Conservation (phyloP, 2,329 filamentous ascomycete genomes). For the Colletotrichum sp. region DNA sequence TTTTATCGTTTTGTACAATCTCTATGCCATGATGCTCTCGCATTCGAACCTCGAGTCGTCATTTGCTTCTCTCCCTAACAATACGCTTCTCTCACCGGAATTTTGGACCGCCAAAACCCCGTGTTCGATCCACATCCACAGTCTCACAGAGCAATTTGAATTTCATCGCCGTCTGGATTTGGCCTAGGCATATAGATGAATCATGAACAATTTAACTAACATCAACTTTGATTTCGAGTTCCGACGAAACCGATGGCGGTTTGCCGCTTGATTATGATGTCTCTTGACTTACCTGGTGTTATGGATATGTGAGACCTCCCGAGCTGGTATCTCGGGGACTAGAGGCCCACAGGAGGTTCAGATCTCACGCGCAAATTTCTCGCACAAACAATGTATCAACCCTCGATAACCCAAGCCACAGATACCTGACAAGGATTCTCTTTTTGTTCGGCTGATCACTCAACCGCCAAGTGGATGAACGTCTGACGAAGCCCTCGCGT, state of each 20-base stretch:
- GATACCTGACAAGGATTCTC: neutral
- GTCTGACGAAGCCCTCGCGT: rapidly evolving
- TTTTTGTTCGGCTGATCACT: neutral
- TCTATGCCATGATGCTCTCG: neutral
- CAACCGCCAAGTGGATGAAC: neutral
- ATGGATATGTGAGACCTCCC: neutral
- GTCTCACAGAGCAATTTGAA: neutral
- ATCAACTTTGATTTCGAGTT: neutral
- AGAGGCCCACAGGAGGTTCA: neutral
- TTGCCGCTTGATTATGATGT: neutral
- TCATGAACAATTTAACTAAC: neutral
- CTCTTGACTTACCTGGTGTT: neutral
- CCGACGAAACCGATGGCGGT: neutral
- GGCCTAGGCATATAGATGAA: neutral
- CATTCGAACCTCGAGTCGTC: rapidly evolving
- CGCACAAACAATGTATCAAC: neutral
- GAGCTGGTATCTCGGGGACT: neutral
- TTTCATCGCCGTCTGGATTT: neutral
- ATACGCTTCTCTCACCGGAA: neutral
- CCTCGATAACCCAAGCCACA: neutral
- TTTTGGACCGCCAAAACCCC: neutral
- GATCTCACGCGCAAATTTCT: neutral
- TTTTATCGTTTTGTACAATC: neutral
- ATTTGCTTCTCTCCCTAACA: neutral
- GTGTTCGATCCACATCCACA: neutral